These are phyloP conservation scores for Globisporangium iwayamae DNA, from an alignment of 352 stramenopile species.

Conservation along the genomic window DNA sequence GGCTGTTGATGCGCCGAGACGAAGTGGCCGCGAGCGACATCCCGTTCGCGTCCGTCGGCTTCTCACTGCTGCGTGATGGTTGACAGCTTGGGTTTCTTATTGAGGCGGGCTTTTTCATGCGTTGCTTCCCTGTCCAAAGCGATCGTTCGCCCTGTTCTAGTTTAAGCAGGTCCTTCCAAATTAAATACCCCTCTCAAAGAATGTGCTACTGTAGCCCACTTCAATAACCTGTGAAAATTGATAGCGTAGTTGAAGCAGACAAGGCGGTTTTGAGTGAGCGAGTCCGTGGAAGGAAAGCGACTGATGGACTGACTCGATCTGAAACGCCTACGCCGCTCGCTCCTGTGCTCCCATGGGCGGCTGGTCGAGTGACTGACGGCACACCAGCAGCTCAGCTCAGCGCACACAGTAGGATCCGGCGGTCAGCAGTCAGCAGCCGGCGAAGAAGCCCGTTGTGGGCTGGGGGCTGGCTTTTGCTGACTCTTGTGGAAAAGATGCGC, in stretches of 20 bases:
- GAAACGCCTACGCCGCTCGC: neutral
- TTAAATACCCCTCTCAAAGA: too few species aligned
- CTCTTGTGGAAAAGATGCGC: too few species aligned
- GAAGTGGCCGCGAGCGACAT: neutral
- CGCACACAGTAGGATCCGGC: too few species aligned
- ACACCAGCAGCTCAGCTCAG: too few species aligned
- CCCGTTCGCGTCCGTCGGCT: neutral
- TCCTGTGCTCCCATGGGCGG: neutral
- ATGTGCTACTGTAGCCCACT: too few species aligned
- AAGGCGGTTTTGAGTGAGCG: neutral
- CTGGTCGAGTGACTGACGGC: too few species aligned
- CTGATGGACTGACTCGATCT: conserved; percentile 8
- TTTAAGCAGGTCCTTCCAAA: neutral
- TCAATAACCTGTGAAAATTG: neutral
- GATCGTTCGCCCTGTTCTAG: neutral
- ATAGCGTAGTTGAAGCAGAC: neutral
- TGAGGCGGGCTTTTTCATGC: neutral
- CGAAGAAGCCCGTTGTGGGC: too few species aligned
- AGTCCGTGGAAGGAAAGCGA: neutral
- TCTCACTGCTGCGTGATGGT: neutral
- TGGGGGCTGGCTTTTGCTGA: too few species aligned
- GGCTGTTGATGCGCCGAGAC: neutral
- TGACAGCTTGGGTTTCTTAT: neutral
- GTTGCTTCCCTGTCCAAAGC: neutral
- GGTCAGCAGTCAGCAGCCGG: too few species aligned